phyloP scores from a whole-genome alignment of 2,329 filamentous ascomycete species.

The Botryotinia convoluta region DNA sequence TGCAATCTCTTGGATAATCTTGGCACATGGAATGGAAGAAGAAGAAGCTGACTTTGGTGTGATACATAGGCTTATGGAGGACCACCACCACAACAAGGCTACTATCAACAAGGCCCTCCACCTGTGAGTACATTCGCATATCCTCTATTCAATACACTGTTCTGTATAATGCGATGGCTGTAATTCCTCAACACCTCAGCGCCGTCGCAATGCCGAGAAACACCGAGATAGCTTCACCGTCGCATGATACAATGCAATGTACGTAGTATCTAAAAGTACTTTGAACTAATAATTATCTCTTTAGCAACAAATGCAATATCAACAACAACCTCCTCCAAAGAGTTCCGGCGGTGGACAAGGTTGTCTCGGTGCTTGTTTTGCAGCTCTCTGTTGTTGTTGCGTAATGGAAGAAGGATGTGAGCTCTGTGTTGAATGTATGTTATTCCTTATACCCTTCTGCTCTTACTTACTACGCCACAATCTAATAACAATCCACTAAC shows the following conservation, averaged over 20 bases:
- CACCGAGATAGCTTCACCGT: neutral
- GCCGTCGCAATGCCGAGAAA: neutral
- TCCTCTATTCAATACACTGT: neutral
- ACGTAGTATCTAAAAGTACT: neutral
- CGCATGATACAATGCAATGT: neutral
- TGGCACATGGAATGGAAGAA: conserved; percentile 8
- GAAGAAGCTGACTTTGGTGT: conserved; percentile 17
- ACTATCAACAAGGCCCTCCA: conserved; percentile 25
- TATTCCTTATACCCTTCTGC: conserved; percentile 15
- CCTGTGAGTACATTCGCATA: conserved; percentile 8
- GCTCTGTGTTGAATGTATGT: conserved; percentile 47
- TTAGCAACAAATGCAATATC: conserved; percentile 45
- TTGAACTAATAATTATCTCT: conserved; percentile 26
- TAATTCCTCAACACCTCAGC: neutral
- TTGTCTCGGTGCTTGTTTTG: conserved; percentile 48
- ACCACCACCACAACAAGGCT: conserved; percentile 28
- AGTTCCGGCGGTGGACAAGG: conserved; percentile 42
- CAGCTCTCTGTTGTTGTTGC: conserved; percentile 51
- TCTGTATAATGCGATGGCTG: neutral
- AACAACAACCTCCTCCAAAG: conserved; percentile 43
- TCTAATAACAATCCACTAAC: conserved; percentile 3
- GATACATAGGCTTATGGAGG: conserved; percentile 19
- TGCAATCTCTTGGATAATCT: conserved; percentile 8
- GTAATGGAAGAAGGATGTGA: conserved; percentile 51
- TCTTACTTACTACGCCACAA: neutral